Evolutionary conservation across 345 rosid species (phyloP).

Genomic region (Eucalyptus paniculata): DNA sequence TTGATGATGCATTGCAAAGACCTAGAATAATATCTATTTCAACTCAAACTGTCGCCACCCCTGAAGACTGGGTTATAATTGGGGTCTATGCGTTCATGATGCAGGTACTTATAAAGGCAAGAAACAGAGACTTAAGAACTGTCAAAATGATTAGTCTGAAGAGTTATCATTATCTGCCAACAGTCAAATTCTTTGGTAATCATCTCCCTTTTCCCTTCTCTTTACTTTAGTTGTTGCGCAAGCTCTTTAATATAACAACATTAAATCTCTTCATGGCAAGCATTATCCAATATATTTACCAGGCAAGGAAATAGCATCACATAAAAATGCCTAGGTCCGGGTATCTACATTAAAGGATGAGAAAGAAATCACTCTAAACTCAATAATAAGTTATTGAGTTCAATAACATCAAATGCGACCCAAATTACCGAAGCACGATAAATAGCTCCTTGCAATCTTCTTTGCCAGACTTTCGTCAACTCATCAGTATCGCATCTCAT

Average conservation of each 20-base stretch:
- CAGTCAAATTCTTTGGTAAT: background rate
- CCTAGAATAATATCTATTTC: background rate
- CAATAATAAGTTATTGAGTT: background rate
- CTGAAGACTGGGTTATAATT: background rate
- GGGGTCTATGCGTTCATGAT: background rate
- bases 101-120: background rate
- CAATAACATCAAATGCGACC: background rate
- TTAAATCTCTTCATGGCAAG: background rate
- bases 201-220: background rate
- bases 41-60: background rate
- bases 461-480: conserved; percentile 66
- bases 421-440: conserved; percentile 72
- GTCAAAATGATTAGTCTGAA: background rate
- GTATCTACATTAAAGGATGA: background rate
- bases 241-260: background rate
- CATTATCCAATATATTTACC: background rate
- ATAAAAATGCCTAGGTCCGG: background rate
- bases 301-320: background rate
- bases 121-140: background rate
- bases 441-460: conserved; percentile 77
- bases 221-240: background rate
- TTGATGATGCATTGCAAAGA: background rate
- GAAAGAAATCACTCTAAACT: background rate
- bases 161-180: background rate
- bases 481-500: conserved; percentile 64